Evolutionary conservation across 163 green algal genomes (phyloP).

Genomic region (Scenedesmus sp.): DNA sequence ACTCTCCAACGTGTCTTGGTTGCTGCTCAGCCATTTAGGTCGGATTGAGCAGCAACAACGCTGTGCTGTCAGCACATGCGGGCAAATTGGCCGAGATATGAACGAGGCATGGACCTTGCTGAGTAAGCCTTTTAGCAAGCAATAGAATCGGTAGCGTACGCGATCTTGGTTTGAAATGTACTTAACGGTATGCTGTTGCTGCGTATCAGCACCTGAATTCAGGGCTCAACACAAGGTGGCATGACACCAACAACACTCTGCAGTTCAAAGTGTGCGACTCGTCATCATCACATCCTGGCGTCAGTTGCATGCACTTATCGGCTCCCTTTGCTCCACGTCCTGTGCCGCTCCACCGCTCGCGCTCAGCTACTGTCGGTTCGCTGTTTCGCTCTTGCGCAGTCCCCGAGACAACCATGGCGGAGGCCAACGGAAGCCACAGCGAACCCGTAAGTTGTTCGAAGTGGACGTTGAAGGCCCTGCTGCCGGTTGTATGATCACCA

Average conservation of each 20-base stretch:
- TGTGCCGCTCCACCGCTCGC: neutral
- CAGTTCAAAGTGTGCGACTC: neutral
- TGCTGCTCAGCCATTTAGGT: neutral
- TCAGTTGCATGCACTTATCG: neutral
- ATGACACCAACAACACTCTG: neutral
- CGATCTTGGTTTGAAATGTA: neutral
- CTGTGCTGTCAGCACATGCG: neutral
- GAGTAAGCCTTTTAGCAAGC: neutral
- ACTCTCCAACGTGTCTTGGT: conserved; percentile 72
- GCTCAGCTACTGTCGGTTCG: neutral
- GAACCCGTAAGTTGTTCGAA: conserved; percentile 20
- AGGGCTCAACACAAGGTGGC: neutral
- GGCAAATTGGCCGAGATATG: neutral
- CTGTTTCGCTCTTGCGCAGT: neutral
- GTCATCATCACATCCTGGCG: neutral
- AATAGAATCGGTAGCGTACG: neutral
- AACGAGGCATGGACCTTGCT: neutral
- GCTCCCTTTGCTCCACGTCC: neutral
- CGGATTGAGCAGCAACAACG: neutral
- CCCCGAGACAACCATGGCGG: neutral
- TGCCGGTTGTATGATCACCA: neutral
- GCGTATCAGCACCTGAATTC: neutral
- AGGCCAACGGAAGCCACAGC: conserved; percentile 27
- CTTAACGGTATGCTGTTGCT: neutral
- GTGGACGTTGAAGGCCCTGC: neutral